Percentiles rank a stretch among this genome's conserved stretches.
phyloP scores from a whole-genome alignment of 176 grass and related monocot species.

The Eleusine indica region DNA sequence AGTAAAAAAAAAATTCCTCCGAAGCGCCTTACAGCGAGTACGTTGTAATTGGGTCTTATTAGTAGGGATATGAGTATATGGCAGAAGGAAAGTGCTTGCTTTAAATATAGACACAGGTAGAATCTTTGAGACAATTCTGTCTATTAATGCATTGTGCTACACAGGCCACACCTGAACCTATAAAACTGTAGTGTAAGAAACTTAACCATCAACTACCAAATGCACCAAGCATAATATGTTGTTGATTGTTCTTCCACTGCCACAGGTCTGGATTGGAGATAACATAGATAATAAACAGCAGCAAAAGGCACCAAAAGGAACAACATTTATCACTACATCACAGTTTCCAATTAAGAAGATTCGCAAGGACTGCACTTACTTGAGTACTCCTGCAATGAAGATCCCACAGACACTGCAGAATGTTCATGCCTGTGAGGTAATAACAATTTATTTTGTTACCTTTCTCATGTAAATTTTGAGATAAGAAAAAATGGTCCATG shows the following conservation, averaged over 20 bases:
- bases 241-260: conserved; percentile 20
- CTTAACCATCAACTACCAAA: conserved; percentile 9
- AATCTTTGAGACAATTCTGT: conserved; percentile 12
- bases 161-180: background rate
- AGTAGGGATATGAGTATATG: background rate
- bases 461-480: conserved; percentile 16
- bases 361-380: conserved; percentile 75
- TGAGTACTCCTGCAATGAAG: conserved; percentile 74
- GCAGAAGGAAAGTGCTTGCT: background rate
- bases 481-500: background rate
- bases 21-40: background rate
- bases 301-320: conserved; percentile 56
- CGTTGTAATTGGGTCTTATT: background rate
- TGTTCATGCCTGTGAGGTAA: conserved; percentile 82
- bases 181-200: background rate
- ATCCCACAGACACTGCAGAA: conserved; percentile 72
- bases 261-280: conserved; percentile 87
- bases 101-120: background rate
- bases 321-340: conserved; percentile 65
- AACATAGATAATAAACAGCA: conserved; percentile 64
- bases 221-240: conserved; percentile 18
- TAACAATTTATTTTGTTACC: conserved; percentile 13
- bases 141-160: background rate
- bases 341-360: conserved; percentile 72
- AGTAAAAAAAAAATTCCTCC: background rate